Percentiles rank a stretch among this genome's conserved stretches.
phyloP scores from a whole-genome alignment of 768 basidiomycete species.

The Lactifluus volemus region DNA sequence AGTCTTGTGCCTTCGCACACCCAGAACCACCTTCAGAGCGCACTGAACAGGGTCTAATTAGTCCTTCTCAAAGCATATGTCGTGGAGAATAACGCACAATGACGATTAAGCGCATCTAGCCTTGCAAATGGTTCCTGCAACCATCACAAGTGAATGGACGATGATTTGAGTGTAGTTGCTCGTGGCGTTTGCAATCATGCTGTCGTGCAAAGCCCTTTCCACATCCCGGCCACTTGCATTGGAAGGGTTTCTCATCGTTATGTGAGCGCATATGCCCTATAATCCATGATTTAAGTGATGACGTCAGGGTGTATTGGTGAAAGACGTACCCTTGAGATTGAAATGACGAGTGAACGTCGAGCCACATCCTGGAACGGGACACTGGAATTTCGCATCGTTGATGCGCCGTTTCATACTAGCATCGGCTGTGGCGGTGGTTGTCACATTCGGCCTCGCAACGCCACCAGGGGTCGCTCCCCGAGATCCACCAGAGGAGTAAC shows the following conservation, averaged over 20 bases:
- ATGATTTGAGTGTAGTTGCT: constrained; percentile 88
- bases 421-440: constrained; percentile 81
- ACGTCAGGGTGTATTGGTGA: background rate
- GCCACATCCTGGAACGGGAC: constrained; percentile 91
- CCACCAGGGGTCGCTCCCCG: constrained; percentile 10
- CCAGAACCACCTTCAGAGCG: constrained; percentile 79
- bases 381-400: constrained; percentile 80
- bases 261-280: constrained; percentile 90
- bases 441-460: constrained; percentile 74
- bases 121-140: constrained; percentile 86
- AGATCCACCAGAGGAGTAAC: constrained; percentile 12
- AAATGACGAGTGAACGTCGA: constrained; percentile 96
- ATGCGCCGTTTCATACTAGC: constrained; percentile 81
- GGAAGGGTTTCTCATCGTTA: constrained; percentile 90
- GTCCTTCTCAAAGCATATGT: background rate
- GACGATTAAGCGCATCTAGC: constrained; percentile 91
- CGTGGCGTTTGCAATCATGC: constrained; percentile 95
- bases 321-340: constrained; percentile 71
- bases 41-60: constrained; percentile 32
- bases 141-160: constrained; percentile 90
- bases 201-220: constrained; percentile 90
- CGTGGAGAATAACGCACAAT: constrained; percentile 43
- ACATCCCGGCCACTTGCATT: constrained; percentile 92
- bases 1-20: constrained; percentile 43
- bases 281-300: background rate